phyloP scores from a whole-genome alignment of 495 filamentous ascomycete genomes.

The Penicillium egyptiacum region DNA sequence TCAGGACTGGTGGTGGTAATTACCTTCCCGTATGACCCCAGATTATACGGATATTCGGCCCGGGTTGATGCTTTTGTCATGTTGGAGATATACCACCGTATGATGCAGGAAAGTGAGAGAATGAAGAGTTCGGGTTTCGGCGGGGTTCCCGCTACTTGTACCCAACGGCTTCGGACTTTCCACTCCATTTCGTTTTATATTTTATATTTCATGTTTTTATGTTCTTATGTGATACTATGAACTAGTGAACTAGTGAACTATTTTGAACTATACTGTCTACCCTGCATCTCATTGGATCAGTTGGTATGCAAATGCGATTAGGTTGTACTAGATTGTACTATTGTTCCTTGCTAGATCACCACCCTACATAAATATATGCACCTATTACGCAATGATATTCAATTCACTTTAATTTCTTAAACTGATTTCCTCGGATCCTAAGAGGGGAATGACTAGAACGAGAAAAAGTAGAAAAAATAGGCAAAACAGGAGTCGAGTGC shows the following conservation, averaged over 20 bases:
- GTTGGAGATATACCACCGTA: neutral
- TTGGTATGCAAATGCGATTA: neutral
- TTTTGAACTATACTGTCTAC: neutral
- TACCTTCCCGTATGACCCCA: slow-evolving; percentile 21
- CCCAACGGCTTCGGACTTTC: slow-evolving; percentile 5
- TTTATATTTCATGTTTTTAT: neutral
- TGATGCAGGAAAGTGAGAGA: slow-evolving; percentile 8
- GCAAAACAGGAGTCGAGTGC: neutral
- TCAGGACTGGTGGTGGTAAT: slow-evolving; percentile 24
- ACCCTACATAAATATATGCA: neutral
- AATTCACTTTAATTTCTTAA: neutral
- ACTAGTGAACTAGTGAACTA: neutral
- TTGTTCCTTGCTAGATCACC: neutral
- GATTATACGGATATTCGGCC: slow-evolving; percentile 21
- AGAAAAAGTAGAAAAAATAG: neutral
- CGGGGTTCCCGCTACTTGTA: slow-evolving; percentile 14
- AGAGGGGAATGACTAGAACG: too few species aligned
- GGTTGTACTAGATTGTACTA: neutral
- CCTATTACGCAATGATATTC: too few species aligned
- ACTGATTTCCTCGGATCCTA: too few species aligned
- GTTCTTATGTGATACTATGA: neutral
- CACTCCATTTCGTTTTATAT: neutral
- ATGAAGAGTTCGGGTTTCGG: slow-evolving; percentile 11
- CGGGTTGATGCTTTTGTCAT: neutral
- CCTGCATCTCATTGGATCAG: neutral